Conservation (phyloP, 495 filamentous ascomycete genomes). For the Corynascus novoguineensis region DNA sequence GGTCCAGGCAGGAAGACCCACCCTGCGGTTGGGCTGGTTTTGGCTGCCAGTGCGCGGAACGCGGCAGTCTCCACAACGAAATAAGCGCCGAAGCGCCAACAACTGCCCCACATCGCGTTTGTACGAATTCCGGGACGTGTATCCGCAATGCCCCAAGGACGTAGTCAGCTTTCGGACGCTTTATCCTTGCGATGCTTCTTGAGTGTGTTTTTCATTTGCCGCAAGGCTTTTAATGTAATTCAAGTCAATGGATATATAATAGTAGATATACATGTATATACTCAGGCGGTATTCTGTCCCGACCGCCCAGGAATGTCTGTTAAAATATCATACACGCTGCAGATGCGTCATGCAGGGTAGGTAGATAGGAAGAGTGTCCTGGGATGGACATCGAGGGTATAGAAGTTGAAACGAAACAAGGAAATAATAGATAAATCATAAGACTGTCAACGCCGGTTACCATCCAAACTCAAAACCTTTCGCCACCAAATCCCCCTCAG, state of each 20-base stretch:
- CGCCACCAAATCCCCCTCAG: neutral
- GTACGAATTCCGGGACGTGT: too few relatives aligned
- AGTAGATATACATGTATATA: too few relatives aligned
- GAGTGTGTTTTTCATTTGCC: too few relatives aligned
- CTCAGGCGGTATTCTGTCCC: too few relatives aligned
- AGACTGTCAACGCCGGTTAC: neutral
- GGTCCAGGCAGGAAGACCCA: conserved; percentile 14
- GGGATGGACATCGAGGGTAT: conserved; percentile 2
- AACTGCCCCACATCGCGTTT: neutral
- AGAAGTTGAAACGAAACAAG: neutral
- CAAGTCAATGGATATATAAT: too few relatives aligned
- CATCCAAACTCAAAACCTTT: neutral
- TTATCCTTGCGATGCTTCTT: too few relatives aligned
- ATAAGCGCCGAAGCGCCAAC: conserved; percentile 7
- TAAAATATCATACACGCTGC: neutral
- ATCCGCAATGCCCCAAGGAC: neutral
- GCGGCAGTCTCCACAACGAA: neutral
- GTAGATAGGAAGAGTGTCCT: neutral
- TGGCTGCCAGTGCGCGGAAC: conserved; percentile 1
- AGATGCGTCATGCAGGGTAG: neutral
- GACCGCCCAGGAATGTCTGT: too few relatives aligned
- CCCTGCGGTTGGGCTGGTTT: neutral
- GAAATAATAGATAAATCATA: neutral
- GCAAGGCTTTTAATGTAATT: too few relatives aligned
- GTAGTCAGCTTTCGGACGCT: neutral